These are phyloP conservation scores for Silene conica DNA, from an alignment of 148 eudicot species.

Conservation along the genomic window DNA sequence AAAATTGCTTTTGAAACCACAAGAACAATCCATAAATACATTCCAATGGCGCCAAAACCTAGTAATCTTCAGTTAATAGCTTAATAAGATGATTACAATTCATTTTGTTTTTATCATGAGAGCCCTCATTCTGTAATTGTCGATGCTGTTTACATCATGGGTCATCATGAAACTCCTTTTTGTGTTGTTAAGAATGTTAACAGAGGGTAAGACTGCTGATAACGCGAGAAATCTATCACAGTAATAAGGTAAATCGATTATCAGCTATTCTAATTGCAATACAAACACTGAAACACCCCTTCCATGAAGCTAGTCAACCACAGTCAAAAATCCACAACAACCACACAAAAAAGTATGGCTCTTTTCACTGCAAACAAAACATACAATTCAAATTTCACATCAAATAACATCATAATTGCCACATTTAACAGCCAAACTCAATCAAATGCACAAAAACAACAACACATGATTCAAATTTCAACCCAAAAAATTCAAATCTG, in stretches of 20 bases:
- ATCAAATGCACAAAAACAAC: background rate
- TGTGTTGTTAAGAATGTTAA: background rate
- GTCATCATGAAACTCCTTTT: background rate
- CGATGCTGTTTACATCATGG: background rate
- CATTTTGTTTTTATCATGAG: no score
- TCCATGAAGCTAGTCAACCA: constrained; percentile 7
- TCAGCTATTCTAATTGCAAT: background rate
- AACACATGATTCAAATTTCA: background rate
- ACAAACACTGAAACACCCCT: background rate
- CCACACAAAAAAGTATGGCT: background rate
- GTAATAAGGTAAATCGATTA: background rate
- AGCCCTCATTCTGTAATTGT: no score
- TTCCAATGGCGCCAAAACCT: background rate
- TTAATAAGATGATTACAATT: no score
- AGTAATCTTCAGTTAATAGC: background rate
- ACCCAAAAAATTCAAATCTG: constrained; percentile 2
- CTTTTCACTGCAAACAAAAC: background rate
- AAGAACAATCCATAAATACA: background rate
- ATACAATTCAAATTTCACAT: constrained; percentile 6
- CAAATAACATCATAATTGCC: background rate
- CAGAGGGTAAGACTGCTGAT: background rate
- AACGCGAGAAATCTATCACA: background rate
- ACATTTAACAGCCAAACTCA: background rate
- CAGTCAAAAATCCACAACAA: constrained; percentile 8
- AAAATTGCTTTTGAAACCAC: background rate